phyloP scores from a whole-genome alignment of 2,329 filamentous ascomycete genomes.

The Hysterium pulicare region DNA sequence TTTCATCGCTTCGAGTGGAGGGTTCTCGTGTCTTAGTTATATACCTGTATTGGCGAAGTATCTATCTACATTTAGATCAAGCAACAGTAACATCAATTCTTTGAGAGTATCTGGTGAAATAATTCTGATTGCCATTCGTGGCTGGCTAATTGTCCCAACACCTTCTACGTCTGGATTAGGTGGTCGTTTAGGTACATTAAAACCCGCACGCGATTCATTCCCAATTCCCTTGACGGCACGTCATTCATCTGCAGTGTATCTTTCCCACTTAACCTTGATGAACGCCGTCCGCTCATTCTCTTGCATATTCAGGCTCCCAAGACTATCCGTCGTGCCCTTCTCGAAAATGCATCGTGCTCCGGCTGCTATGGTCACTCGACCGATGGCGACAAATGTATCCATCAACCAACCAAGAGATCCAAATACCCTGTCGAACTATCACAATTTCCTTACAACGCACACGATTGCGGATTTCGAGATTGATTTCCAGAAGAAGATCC shows the following conservation, averaged over 20 bases:
- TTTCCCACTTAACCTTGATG: too few species aligned
- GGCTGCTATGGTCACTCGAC: slow-evolving; percentile 33
- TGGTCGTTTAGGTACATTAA: too few species aligned
- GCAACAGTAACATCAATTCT: too few species aligned
- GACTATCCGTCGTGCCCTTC: slow-evolving; percentile 1
- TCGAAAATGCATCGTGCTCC: slow-evolving; percentile 21
- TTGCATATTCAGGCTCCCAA: not conserved
- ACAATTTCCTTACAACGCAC: slow-evolving; percentile 79
- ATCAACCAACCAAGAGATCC: slow-evolving; percentile 65
- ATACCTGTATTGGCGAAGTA: not conserved
- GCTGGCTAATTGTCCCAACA: too few species aligned
- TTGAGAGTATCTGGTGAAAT: too few species aligned
- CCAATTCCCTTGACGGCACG: too few species aligned
- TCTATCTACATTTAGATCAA: too few species aligned
- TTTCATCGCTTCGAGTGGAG: not conserved
- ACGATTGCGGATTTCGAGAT: slow-evolving; percentile 78
- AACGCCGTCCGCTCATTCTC: not conserved
- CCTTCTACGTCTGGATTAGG: too few species aligned
- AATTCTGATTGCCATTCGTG: too few species aligned
- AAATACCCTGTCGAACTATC: slow-evolving; percentile 89
- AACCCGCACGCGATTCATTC: too few species aligned
- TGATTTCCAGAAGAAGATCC: slow-evolving; percentile 74
- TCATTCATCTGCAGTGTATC: too few species aligned
- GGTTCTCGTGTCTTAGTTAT: not conserved
- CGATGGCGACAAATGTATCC: slow-evolving; percentile 34